phyloP scores from a whole-genome alignment of 108 stramenopile genomes.

The Cyclotella atomus region DNA sequence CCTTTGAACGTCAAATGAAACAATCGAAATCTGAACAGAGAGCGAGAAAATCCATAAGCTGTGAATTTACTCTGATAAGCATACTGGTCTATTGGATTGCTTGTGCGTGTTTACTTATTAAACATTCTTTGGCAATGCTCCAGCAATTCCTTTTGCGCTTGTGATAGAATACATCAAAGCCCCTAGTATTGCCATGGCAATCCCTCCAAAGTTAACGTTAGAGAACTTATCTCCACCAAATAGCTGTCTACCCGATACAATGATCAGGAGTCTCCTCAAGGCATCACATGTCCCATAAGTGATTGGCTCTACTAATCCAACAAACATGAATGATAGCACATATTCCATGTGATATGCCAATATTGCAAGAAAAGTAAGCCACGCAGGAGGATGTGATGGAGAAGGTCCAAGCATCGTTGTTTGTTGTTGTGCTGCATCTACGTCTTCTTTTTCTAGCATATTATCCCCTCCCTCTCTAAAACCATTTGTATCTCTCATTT shows the following conservation, averaged over 20 bases:
- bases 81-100: no score
- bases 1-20: no score
- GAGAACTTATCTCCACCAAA: constrained; percentile 74
- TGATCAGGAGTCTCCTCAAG: constrained; percentile 69
- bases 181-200: constrained; percentile 65
- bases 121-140: background rate
- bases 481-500: constrained; percentile 16
- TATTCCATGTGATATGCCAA: constrained; percentile 80
- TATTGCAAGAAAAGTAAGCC: constrained; percentile 59
- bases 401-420: constrained; percentile 21
- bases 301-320: constrained; percentile 71
- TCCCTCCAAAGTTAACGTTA: constrained; percentile 59
- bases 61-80: no score
- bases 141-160: constrained; percentile 27
- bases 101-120: background rate
- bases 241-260: constrained; percentile 60
- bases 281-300: constrained; percentile 82
- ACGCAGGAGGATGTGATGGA: constrained; percentile 52
- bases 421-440: background rate
- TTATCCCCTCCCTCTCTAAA: background rate
- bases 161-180: constrained; percentile 66
- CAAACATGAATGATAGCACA: constrained; percentile 73
- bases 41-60: no score
- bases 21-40: no score
- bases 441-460: background rate